Evolutionary conservation across 169 alveolate species (phyloP), one percentile per base, ranked within the genome.

Genomic region (Plasmodium cynomolgi): DNA sequence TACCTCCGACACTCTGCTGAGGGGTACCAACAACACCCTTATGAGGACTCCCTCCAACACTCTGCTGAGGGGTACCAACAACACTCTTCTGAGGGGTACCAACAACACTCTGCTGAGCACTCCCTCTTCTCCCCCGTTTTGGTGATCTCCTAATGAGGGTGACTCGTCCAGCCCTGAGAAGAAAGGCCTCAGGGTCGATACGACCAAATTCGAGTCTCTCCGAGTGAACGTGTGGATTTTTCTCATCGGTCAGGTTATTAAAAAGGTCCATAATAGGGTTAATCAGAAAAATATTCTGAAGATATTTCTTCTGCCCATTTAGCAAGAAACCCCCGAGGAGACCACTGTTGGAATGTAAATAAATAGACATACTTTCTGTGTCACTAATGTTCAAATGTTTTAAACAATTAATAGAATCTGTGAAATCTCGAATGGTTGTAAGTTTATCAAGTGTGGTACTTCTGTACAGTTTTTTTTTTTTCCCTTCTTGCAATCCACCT

Each of bases 121-220:
- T 41, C 7, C 15, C 50, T 8, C 13, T 8, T 41, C 50, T 41
- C n/a, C 58, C 58, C 58, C 75, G 75, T 20, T 62, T n/a, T 20
- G 34, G 0, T 20, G 0, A 3, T 23, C 75, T 13, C 33, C 2
- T 62, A 1, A 31, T 0, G 2, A 0, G 77, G n/a, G 77, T 9
- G 37, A 3, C 77, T 1, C n/a, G 15, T 23, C 37, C 77, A 0
- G 6, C 26, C 5, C 9, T 68, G 4, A 68, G 77, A 7, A 68
- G 77, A 68, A 20, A 9, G 0, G 13, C 77, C 20, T 23, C 20
- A 2, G 77, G 77, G 37, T 20, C 31, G 37, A 83, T 26, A 23
- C 33, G 33, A 37, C 97, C 97, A 75, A 96, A 96, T 54, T 95
- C 97, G 29, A 93, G 95, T 34, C 37, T 68, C 85, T 96, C 97